Evolutionary conservation across 78 protist genomes (phyloP), one percentile per base, ranked within the genome.

Genomic region (Dictyostelium brefeldianum): DNA sequence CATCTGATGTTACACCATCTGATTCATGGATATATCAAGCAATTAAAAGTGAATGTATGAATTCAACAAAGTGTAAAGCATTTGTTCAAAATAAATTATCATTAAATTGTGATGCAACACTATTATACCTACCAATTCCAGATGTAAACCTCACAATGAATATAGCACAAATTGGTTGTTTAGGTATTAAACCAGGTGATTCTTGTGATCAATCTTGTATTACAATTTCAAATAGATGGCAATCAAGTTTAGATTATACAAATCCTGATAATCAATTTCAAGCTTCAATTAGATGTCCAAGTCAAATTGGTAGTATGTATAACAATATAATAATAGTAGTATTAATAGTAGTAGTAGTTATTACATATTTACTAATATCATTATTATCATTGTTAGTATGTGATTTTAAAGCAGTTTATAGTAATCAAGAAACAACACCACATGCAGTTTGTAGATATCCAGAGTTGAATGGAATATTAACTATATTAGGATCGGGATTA

Each of bases 371-470:
- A n/a, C 43, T 36, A 36, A 36, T 36, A 36, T 36, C 43, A 36
- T 36, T 2, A 36, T 36, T 36, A 36, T 36, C n/a, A n/a, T n/a
- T 36, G 2, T 36, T 36, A 36, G 92, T 80, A 43, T 84, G 92
- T 84, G 92, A 84, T 47, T 84, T 84, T 20, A 84, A 84, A 75
- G 92, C 92, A 15, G 62, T 74, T 5, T 84, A 84, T 74, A 74
- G 78, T 46, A 69, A 11, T 36, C 64, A 71, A 59, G 92, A 84
- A 50, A 84, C 77, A 11, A 11, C 64, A 27, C 92, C 92, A 12
- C 92, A 84, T 75, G 92, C 83, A 59, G 92, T 84, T 18, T 84
- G 92, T 62, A 84, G 92, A 75, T 84, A 84, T 18, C 92, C 92
- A 46, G 92, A 84, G 18, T 50, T 84, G 43, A 59, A 54, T 54